Base-by-base conservation (phyloP, 2,329 filamentous ascomycete species). In the Colletotrichum limetticola region DNA sequence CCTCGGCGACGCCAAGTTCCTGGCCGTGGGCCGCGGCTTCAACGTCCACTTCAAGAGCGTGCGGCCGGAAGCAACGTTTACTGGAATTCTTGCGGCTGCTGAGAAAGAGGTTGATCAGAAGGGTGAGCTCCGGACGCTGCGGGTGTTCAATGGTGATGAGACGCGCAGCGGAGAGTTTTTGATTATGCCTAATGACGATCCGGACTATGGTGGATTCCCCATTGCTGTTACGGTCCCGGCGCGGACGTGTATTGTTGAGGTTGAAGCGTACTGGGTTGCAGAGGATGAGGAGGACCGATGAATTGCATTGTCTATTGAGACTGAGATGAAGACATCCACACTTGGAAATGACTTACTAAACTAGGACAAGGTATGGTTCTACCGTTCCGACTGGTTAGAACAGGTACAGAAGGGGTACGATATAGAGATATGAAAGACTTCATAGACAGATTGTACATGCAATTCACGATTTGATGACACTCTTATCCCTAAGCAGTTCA, bases 151-250 rank as follows among this genome's bases (percentile, higher is more conserved):
- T 46, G 83, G 83, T 9, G 83, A 85, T 66, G 83, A 85, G 77
- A 85, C 83, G 1, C 77, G 83, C 55, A 81, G 80, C 74, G 87
- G 88, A 1, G 79, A 80, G 59, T 86, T 83, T 60, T 76, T 83
- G 22, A 87, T 89, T 74, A 91, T 91, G 89, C 89, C 87, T 1
- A 88, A 85, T 70, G 86, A 89, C 42, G 82, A 88, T 42, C 87
- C 87, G 0, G 87, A 90, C 72, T 90, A 90, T 76, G 88, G 88
- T 1, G 86, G 86, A 0, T 89, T 89, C 70, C 87, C 87, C 0
- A 90, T 89, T 37, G 84, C 84, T 30, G 84, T 90, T 1, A 90
- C 87, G 0, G 85, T 89, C 37, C 88, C 87, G 1, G 86, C 87
- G 0, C 78, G 83, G 66, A 90, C 88, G 3, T 83, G 81, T 57